phyloP scores from a whole-genome alignment of 2,329 filamentous ascomycete species.

The Ceratocystis papillata region DNA sequence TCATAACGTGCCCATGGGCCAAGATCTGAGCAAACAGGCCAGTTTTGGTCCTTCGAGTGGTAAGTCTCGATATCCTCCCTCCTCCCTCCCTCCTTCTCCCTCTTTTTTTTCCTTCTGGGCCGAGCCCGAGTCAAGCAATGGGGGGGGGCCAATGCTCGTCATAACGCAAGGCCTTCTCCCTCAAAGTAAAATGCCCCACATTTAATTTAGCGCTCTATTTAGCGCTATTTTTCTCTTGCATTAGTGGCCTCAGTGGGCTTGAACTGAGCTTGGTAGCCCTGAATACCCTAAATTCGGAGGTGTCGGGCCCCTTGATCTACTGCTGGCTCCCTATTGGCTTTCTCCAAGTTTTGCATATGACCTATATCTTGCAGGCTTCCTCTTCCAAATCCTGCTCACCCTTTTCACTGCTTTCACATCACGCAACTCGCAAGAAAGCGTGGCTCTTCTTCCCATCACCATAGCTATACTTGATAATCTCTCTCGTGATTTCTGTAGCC shows the following conservation, averaged over 20 bases:
- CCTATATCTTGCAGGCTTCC: no score
- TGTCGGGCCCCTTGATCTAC: not conserved
- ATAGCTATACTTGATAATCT: not conserved
- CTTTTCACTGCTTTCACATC: not conserved
- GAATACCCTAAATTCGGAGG: not conserved
- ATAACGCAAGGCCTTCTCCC: not conserved
- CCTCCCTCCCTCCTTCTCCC: not conserved
- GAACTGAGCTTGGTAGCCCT: not conserved
- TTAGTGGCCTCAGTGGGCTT: constrained; percentile 1
- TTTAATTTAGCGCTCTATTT: not conserved
- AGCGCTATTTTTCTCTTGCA: not conserved
- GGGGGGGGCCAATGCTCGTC: not conserved
- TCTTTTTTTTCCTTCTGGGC: not conserved
- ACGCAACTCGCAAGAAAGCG: not conserved
- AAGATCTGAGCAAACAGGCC: constrained; percentile 5
- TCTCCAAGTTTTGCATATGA: no score
- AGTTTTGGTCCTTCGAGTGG: not conserved
- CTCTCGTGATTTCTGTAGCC: not conserved
- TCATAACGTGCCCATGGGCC: constrained; percentile 5
- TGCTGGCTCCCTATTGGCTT: constrained; percentile 5
- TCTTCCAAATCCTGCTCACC: not conserved
- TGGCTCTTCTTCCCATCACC: not conserved
- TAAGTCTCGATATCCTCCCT: not conserved
- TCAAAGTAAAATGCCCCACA: not conserved
- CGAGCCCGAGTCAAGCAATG: constrained; percentile 5